Conservation (phyloP, 2,329 filamentous ascomycete genomes). For the Colletotrichum caudatum region DNA sequence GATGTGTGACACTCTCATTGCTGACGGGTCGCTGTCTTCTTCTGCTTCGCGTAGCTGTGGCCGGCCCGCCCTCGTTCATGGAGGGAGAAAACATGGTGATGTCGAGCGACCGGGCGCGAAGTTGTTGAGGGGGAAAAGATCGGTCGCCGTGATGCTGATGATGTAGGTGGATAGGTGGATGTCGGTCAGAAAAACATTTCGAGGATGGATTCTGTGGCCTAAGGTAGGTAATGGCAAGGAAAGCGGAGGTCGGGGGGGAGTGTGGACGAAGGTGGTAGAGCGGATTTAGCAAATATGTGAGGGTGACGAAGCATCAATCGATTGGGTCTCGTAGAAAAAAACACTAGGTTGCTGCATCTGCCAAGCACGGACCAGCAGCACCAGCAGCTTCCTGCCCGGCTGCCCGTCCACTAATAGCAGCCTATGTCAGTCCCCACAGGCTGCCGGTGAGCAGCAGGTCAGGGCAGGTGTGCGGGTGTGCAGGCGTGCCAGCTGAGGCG, state of each 20-base stretch:
- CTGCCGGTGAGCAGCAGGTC: constrained; percentile 22
- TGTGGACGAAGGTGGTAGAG: constrained; percentile 35
- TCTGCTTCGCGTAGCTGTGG: constrained; percentile 69
- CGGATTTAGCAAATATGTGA: constrained; percentile 42
- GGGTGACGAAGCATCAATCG: constrained; percentile 45
- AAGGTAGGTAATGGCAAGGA: constrained; percentile 30
- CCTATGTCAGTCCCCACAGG: constrained; percentile 9
- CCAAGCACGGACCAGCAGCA: constrained; percentile 52
- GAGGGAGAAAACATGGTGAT: constrained; percentile 71
- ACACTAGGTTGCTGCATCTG: constrained; percentile 48
- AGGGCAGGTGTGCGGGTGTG: constrained; percentile 31
- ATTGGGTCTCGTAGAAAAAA: constrained; percentile 49
- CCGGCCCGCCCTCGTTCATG: constrained; percentile 63
- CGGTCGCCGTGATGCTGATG: constrained; percentile 38
- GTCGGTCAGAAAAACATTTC: constrained; percentile 41
- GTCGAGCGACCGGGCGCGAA: constrained; percentile 38
- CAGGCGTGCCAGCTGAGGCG: constrained; percentile 36
- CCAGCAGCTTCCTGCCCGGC: constrained; percentile 25
- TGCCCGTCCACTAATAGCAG: constrained; percentile 17
- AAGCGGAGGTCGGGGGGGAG: constrained; percentile 34
- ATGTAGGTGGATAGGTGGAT: constrained; percentile 23
- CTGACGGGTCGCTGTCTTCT: constrained; percentile 71
- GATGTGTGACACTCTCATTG: constrained; percentile 65
- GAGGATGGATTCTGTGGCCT: constrained; percentile 39
- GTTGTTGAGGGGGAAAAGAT: constrained; percentile 1